Base-by-base conservation (phyloP, 768 basidiomycete species). In the Phylloporus sp. region DNA sequence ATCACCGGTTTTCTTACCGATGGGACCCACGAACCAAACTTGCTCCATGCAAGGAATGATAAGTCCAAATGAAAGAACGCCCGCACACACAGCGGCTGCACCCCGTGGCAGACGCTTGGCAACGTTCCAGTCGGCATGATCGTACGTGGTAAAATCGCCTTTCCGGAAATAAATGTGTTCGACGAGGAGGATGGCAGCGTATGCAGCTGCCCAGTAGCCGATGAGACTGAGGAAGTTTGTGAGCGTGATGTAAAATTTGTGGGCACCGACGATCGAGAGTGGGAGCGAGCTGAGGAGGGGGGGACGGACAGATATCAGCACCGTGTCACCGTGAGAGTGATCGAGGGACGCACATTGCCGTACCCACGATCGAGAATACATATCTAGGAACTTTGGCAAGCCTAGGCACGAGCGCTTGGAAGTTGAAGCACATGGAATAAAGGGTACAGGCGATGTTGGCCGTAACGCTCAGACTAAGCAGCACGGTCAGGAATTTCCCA, bases 391-490 rank as follows among this genome's bases (percentile, higher is more conserved):
- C 72, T 48, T 60, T 66, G 10, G 73, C 69, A 27, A 82, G 70
- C 33, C 68, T 71, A 0, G 87, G 86, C 5, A 85, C 61, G 55
- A 83, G 73, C 1, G 84, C 73, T 59, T 91, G 89, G 53, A 88
- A 70, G 59, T 80, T 83, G 48, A 91, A 73, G 52, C 81, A 79
- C 47, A 85, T 77, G 35, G 84, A 88, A 64, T 96, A 96, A 51
- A 91, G 81, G 6, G 87, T 85, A 3, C 83, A 79, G 1, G 88
- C 86, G 36, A 89, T 84, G 67, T 92, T 93, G 3, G 79, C 86
- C 2, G 82, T 80, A 11, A 90, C 80, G 48, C 82, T 82, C 24
- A 93, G 66, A n/a, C 83, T 80, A 52, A 91, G 72, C 44, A 92
- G 60, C 22, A 86, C 84, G 1, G 82, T 71, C 36, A 89, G 69